phyloP scores from a whole-genome alignment of 202 grass and related monocot species.

The Setaria italica region DNA sequence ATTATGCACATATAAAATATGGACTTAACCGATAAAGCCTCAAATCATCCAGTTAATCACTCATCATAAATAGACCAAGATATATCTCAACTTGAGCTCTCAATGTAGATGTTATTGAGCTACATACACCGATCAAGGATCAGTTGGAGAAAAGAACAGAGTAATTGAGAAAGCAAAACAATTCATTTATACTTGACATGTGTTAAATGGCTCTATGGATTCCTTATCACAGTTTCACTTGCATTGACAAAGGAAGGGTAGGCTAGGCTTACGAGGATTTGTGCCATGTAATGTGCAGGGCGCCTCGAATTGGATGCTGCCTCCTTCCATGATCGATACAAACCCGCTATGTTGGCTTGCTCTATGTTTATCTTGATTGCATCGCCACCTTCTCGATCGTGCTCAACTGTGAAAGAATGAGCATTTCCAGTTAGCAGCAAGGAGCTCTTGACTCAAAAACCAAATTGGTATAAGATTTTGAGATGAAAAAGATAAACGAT shows the following conservation, averaged over 20 bases:
- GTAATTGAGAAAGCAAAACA: not conserved
- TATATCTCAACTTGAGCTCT: too few species aligned
- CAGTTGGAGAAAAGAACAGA: not conserved
- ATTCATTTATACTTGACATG: too few species aligned
- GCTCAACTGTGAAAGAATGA: conserved; percentile 61
- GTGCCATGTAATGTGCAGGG: conserved; percentile 63
- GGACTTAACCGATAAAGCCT: too few species aligned
- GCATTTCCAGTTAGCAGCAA: conserved; percentile 1
- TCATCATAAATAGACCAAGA: too few species aligned
- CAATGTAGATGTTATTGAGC: not conserved
- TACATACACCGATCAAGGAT: not conserved
- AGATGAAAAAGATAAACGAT: not conserved
- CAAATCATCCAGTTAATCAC: too few species aligned
- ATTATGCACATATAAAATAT: too few species aligned
- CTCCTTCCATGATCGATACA: conserved; percentile 36
- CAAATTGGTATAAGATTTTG: not conserved
- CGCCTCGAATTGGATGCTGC: conserved; percentile 57
- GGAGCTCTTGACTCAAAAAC: not conserved
- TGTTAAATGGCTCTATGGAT: not conserved
- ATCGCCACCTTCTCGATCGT: conserved; percentile 66
- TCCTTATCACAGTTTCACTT: not conserved
- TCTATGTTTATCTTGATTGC: conserved; percentile 68
- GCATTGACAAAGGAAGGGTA: not conserved
- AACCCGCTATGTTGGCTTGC: conserved; percentile 57
- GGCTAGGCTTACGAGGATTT: not conserved